Base-by-base conservation (phyloP, 2,329 filamentous ascomycete genomes). In the Tolypocladium nubicola region DNA sequence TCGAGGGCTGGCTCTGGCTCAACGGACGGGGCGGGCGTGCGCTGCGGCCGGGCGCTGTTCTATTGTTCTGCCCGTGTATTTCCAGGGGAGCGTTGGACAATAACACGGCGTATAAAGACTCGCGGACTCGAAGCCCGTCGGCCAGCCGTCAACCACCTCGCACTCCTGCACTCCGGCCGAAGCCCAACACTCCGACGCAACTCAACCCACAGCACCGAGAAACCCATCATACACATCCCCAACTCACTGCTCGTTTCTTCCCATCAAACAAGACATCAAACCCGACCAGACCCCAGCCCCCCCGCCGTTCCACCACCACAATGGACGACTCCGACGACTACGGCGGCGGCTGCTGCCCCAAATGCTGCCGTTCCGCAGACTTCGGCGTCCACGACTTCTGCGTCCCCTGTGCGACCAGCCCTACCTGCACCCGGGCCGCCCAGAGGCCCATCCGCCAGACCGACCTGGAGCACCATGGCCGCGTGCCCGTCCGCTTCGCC, bases 351-450 rank as follows among this genome's bases (percentile, higher is more conserved):
- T 70, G 69, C 58, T 72, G 70, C 63, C 57, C 64, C 11, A 60
- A 56, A 38, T 72, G 70, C 62, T 72, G 70, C 60, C 64, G 61
- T 30, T 64, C 68, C 30, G 60, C 60, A 23, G 68, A 71, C 57
- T 58, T 64, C 26, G 69, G 70, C 52, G 65, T 57, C 10, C 69
- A 71, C 58, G 70, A 71, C 49, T 70, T 65, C 59, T 70, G 68
- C 41, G 56, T 66, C 9, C 64, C 65, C 16, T 70, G 60, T 64
- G 62, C 59, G 54, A 63, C 58, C n/a, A 66, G 63, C 21, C 63
- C 65, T 38, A 40, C 54, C 2, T 65, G 64, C 54, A 62, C 66
- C 33, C 52, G 61, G 9, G 54, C 58, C 45, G 23, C 54, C 13
- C 14, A 26, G 3, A 30, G 58, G 2, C 5, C 55, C 10, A n/a